Evolutionary conservation across 2,329 filamentous ascomycete species (phyloP).

Genomic region (Paradendryphiella salina): DNA sequence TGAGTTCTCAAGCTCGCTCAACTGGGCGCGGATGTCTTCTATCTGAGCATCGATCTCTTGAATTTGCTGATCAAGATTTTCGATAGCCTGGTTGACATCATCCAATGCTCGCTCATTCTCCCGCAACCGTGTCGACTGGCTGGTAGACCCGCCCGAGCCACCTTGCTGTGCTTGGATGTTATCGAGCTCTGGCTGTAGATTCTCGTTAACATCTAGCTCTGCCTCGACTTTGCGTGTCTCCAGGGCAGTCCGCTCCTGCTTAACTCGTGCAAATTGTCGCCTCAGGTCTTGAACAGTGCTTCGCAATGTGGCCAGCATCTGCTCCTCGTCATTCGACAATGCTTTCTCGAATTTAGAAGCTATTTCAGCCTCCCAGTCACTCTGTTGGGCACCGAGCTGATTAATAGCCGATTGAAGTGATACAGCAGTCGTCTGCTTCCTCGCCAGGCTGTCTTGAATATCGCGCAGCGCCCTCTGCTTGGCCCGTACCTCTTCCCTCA

Average conservation of each 20-base stretch:
- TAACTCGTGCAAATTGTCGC: conserved; percentile 74
- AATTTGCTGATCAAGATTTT: conserved; percentile 68
- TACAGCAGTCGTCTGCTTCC: conserved; percentile 65
- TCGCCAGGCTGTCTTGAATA: conserved; percentile 72
- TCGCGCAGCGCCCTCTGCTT: conserved; percentile 76
- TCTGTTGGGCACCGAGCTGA: conserved; percentile 70
- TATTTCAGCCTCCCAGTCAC: conserved; percentile 78
- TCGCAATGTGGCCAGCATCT: conserved; percentile 72
- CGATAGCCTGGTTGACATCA: conserved; percentile 70
- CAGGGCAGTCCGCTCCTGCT: conserved; percentile 71
- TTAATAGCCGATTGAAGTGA: conserved; percentile 66
- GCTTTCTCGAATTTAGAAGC: conserved; percentile 90
- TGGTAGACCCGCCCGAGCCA: conserved; percentile 60
- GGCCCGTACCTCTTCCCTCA: conserved; percentile 73
- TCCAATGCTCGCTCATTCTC: conserved; percentile 81
- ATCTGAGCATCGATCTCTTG: conserved; percentile 74
- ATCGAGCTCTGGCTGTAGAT: conserved; percentile 82
- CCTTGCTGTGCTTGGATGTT: conserved; percentile 61
- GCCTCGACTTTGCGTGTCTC: conserved; percentile 80
- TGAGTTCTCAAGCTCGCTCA: conserved; percentile 62
- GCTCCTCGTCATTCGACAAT: conserved; percentile 79
- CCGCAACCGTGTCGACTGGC: conserved; percentile 62
- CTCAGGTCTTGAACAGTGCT: conserved; percentile 72
- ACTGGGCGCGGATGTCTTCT: conserved; percentile 59
- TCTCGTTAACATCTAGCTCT: conserved; percentile 86